Percentiles rank a stretch among this genome's conserved stretches.
Conservation (phyloP, 306 rosid genomes). For the Acmispon strigosus region DNA sequence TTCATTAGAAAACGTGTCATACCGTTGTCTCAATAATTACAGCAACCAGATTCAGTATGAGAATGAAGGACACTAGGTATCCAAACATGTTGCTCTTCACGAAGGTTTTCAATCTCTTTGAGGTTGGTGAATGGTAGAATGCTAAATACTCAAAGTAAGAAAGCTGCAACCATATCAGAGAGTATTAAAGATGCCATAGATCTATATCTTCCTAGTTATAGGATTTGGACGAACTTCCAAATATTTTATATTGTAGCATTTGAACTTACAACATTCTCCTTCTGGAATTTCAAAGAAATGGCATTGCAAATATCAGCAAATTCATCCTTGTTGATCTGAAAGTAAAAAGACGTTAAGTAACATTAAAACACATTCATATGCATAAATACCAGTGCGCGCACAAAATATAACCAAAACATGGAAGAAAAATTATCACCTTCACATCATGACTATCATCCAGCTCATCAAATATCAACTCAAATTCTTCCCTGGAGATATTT, state of each 20-base stretch:
- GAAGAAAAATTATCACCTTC: slow-evolving; percentile 42
- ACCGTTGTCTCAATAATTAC: slow-evolving; percentile 96
- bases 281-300: slow-evolving; percentile 74
- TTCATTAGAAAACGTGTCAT: slow-evolving; percentile 28
- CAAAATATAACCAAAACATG: slow-evolving; percentile 1
- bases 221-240: slow-evolving; percentile 8
- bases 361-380: background rate
- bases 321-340: slow-evolving; percentile 79
- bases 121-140: slow-evolving; percentile 47
- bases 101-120: slow-evolving; percentile 64
- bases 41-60: slow-evolving; percentile 63
- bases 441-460: slow-evolving; percentile 81
- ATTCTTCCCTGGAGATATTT: slow-evolving; percentile 72
- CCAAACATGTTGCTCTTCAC: slow-evolving; percentile 71
- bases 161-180: slow-evolving; percentile 52
- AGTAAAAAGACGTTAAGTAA: slow-evolving; percentile 1
- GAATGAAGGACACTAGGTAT: slow-evolving; percentile 76
- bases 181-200: slow-evolving; percentile 26
- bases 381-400: background rate
- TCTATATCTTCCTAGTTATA: background rate
- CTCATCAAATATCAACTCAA: slow-evolving; percentile 83
- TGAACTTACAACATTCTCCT: slow-evolving; percentile 73
- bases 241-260: slow-evolving; percentile 2
- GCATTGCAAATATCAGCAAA: slow-evolving; percentile 94
- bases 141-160: slow-evolving; percentile 61